phyloP scores from a whole-genome alignment of 805 yeast species.

The Yamadazyma tumulicola region DNA sequence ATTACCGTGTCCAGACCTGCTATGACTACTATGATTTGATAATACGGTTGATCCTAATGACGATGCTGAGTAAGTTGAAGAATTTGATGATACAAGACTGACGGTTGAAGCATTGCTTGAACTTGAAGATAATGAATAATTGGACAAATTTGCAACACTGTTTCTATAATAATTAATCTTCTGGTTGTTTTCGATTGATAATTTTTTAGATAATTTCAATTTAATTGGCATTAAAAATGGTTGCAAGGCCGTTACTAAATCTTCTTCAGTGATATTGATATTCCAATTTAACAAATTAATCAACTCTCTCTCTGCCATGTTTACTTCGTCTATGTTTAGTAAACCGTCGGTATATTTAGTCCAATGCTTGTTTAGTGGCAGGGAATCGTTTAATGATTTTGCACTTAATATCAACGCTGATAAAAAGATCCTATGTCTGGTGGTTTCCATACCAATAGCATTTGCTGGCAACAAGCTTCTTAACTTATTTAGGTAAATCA shows the following conservation, averaged over 20 bases:
- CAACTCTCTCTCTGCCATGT: conserved; percentile 87
- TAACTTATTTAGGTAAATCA: conserved; percentile 77
- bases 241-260: conserved; percentile 63
- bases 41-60: background rate
- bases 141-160: conserved; percentile 2
- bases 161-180: conserved; percentile 31
- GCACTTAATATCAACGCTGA: conserved; percentile 92
- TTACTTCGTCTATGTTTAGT: conserved; percentile 71
- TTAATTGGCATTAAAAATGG: conserved; percentile 79
- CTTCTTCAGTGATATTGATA: conserved; percentile 64
- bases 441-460: conserved; percentile 88
- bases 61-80: background rate
- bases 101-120: conserved; percentile 2
- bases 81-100: conserved; percentile 1
- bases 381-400: conserved; percentile 85
- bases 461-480: conserved; percentile 77
- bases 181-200: conserved; percentile 22
- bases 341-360: conserved; percentile 87
- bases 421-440: conserved; percentile 87
- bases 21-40: background rate
- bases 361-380: conserved; percentile 97
- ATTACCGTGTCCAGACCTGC: no score
- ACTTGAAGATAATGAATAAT: conserved; percentile 1
- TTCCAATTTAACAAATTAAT: conserved; percentile 84
- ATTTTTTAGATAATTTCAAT: conserved; percentile 34